Evolutionary conservation across 345 rosid species (phyloP).

Genomic region (Brassica juncea): DNA sequence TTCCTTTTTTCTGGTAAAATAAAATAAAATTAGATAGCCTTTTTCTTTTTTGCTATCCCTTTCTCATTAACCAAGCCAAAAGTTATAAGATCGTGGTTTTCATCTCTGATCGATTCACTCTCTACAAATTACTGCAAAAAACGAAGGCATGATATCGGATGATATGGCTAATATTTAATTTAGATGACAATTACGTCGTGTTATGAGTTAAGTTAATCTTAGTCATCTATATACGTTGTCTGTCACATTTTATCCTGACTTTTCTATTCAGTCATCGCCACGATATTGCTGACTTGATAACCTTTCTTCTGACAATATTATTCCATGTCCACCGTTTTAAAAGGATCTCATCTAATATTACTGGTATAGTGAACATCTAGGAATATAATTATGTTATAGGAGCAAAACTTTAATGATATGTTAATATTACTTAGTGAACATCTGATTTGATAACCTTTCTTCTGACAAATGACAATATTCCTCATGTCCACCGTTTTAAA

Average conservation of each 20-base stretch:
- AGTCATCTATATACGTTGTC: neutral
- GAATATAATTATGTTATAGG: neutral
- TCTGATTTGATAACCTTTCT: neutral
- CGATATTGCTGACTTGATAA: neutral
- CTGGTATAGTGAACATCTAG: neutral
- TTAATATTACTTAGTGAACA: too few species aligned
- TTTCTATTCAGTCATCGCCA: neutral
- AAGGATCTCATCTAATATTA: neutral
- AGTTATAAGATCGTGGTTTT: neutral
- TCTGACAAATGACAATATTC: neutral
- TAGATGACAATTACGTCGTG: neutral
- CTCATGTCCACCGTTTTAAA: neutral
- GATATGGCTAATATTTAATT: neutral
- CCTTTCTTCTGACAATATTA: neutral
- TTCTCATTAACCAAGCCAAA: slow-evolving; percentile 7
- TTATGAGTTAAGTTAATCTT: neutral
- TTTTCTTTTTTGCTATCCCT: neutral
- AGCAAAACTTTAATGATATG: too few species aligned
- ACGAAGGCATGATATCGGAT: neutral
- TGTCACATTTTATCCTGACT: slow-evolving; percentile 5
- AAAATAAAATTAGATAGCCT: too few species aligned
- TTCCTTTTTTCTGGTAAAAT: neutral
- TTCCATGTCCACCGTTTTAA: neutral
- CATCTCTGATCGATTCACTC: neutral
- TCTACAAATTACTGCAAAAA: neutral